A percentile compares a stretch with the other conserved stretches of the same genome.
Evolutionary conservation across 2,329 filamentous ascomycete genomes (phyloP).

Genomic region (Sclerotinia minor): DNA sequence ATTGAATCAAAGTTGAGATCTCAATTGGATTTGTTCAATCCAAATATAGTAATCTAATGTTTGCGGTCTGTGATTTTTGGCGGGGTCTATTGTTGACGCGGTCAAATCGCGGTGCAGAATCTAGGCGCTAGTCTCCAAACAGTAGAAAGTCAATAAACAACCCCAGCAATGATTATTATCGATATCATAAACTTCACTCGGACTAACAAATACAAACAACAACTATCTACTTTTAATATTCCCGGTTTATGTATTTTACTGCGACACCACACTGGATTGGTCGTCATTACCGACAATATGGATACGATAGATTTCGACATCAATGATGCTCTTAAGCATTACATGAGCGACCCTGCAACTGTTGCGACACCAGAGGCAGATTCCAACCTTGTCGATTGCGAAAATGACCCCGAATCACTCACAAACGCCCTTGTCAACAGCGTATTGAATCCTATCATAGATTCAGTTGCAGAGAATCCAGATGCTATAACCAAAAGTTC

Average conservation of each 20-base stretch:
- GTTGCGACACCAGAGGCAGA: slow-evolving; percentile 87
- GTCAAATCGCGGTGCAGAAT: slow-evolving; percentile 20
- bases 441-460: slow-evolving; percentile 87
- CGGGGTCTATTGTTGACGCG: slow-evolving; percentile 21
- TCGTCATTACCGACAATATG: slow-evolving; percentile 47
- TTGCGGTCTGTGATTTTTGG: slow-evolving; percentile 12
- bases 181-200: slow-evolving; percentile 7
- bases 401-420: slow-evolving; percentile 79
- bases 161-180: slow-evolving; percentile 24
- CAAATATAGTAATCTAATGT: slow-evolving; percentile 7
- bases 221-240: background rate
- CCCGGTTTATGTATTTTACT: slow-evolving; percentile 21
- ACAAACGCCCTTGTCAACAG: slow-evolving; percentile 77
- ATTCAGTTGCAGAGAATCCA: slow-evolving; percentile 87
- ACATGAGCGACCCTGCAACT: slow-evolving; percentile 86
- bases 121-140: slow-evolving; percentile 5
- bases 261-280: slow-evolving; percentile 7
- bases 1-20: background rate
- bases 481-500: slow-evolving; percentile 79
- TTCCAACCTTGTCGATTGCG: slow-evolving; percentile 80
- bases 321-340: slow-evolving; percentile 93
- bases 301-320: slow-evolving; percentile 87
- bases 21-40: background rate
- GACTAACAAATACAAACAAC: slow-evolving; percentile 12
- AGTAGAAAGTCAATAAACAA: slow-evolving; percentile 24